Evolutionary conservation across 768 basidiomycete genomes (phyloP), one percentile per base, ranked within the genome.

Genomic region (Mycena rebaudengoi): DNA sequence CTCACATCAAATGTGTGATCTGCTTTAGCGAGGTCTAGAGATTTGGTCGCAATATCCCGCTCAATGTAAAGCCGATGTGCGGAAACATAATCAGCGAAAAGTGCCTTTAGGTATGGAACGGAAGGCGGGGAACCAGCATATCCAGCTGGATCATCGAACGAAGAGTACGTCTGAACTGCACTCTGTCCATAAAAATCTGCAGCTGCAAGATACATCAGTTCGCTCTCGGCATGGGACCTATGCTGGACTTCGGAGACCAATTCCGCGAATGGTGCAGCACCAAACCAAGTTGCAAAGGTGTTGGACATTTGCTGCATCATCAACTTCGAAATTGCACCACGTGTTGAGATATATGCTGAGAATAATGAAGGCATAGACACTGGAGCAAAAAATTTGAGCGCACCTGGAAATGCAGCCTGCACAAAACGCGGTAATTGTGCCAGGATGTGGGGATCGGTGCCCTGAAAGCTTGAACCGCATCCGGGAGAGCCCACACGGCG

Each of bases 381-480:
- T n/a, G n/a, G n/a, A n/a, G n/a, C n/a, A n/a, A n/a, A n/a, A n/a
- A n/a, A n/a, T n/a, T n/a, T n/a, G n/a, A n/a, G n/a, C n/a, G n/a
- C n/a, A n/a, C n/a, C n/a, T n/a, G n/a, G n/a, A n/a, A n/a, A n/a
- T 10, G 50, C 60, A 6, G 29, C 51, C 41, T 62, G 60, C 16
- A 62, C 39, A 32, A 30, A 44, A 14, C 41, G 28, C 40, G 64
- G 64, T 7, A 62, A 43, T 46, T 65, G 64, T 13, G 16, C n/a
- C 16, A 65, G 26, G 13, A 65, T 65, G 32, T 40, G 37, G 0
- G 64, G 64, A 30, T 54, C 41, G 1, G 60, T 65, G 6, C 60
- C 64, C 23, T 62, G 64, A 18, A 20, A 61, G n/a, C 28, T 61
- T 13, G 5, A 18, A 5, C 61, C 64, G 41, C 64, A 65, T 1